Conservation (phyloP, 768 basidiomycete genomes). For the Gymnopilus dilepis region DNA sequence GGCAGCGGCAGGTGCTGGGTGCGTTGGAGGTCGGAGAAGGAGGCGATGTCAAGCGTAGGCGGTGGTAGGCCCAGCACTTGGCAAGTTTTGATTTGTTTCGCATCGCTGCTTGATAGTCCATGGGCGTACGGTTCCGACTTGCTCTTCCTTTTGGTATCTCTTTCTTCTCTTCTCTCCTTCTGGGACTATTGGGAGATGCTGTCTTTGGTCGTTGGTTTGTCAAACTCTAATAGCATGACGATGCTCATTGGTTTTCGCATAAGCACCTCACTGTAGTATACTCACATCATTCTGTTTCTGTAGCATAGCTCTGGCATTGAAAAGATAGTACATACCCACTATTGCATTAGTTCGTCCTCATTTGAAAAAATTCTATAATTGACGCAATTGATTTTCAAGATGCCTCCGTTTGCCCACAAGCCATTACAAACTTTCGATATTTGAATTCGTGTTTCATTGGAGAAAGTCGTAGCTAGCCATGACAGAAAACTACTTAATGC, state of each 20-base stretch:
- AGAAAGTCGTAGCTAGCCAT: background rate
- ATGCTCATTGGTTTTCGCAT: too few species aligned
- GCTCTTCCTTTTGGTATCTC: background rate
- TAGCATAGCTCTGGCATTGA: background rate
- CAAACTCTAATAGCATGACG: too few species aligned
- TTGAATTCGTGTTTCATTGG: background rate
- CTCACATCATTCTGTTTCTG: background rate
- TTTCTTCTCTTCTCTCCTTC: too few species aligned
- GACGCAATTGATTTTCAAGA: background rate
- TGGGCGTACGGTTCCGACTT: too few species aligned
- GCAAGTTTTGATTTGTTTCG: background rate
- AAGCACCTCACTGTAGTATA: too few species aligned
- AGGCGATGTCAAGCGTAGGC: constrained; percentile 49
- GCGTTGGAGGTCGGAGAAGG: constrained; percentile 42
- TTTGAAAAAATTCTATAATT: background rate
- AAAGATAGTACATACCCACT: background rate
- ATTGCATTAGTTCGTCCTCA: background rate
- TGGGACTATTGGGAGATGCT: too few species aligned
- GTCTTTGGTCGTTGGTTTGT: too few species aligned
- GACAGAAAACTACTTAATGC: background rate
- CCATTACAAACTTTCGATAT: background rate
- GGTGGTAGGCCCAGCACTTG: background rate
- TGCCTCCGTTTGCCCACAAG: background rate
- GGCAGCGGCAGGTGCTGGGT: constrained; percentile 39
- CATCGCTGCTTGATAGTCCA: too few species aligned